Conservation (phyloP, 257 asterid genomes). For the Gardenia jasminoides region DNA sequence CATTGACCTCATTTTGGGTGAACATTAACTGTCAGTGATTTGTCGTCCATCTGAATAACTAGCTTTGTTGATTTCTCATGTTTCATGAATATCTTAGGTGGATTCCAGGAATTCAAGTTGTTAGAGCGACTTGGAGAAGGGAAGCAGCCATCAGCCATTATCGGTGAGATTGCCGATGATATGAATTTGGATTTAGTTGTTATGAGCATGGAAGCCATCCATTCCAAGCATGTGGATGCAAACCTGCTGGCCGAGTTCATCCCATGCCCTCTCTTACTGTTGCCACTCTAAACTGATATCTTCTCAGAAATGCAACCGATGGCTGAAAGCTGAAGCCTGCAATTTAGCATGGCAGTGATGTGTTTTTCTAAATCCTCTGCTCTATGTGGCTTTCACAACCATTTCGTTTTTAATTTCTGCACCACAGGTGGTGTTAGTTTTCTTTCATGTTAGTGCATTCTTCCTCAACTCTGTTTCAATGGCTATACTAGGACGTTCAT, state of each 20-base stretch:
- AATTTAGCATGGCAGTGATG: not conserved
- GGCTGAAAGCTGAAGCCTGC: not conserved
- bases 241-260: slow-evolving; percentile 92
- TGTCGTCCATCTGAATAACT: not conserved
- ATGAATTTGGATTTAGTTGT: slow-evolving; percentile 90
- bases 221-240: slow-evolving; percentile 96
- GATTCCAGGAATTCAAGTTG: slow-evolving; percentile 79
- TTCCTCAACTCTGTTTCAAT: not conserved
- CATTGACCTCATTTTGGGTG: not conserved
- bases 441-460: not conserved
- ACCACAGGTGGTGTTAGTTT: not conserved
- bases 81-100: slow-evolving; percentile 44
- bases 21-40: not conserved
- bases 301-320: not conserved
- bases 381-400: not conserved
- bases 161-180: slow-evolving; percentile 96
- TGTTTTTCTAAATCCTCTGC: not conserved
- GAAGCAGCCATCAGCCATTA: slow-evolving; percentile 84
- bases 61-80: not conserved
- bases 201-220: slow-evolving; percentile 97
- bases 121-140: slow-evolving; percentile 93
- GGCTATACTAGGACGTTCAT: not conserved
- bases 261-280: slow-evolving; percentile 84
- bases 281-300: slow-evolving; percentile 55
- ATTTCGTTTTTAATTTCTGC: not conserved